These are phyloP conservation scores for Postia placenta DNA, from an alignment of 768 basidiomycete genomes.

Conservation along the genomic window DNA sequence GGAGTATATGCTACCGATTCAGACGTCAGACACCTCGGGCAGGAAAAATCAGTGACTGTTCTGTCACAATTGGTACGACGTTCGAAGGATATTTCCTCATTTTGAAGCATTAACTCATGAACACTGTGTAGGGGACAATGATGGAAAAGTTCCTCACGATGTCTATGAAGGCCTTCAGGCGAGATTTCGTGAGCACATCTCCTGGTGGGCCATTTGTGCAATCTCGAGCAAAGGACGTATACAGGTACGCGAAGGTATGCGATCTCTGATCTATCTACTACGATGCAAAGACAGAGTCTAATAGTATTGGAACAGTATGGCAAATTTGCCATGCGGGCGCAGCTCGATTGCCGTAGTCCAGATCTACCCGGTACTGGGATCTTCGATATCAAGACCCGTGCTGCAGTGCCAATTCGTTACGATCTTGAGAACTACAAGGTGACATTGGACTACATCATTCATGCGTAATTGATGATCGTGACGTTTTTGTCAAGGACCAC, in stretches of 20 bases:
- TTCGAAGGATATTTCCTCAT: not conserved
- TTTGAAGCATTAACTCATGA: not conserved
- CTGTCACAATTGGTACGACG: slow-evolving; percentile 64
- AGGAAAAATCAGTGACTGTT: slow-evolving; percentile 23
- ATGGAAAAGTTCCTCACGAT: slow-evolving; percentile 85
- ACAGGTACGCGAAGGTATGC: slow-evolving; percentile 76
- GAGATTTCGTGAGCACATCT: slow-evolving; percentile 5
- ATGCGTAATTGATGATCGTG: not conserved
- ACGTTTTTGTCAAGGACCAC: slow-evolving; percentile 50
- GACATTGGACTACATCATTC: not conserved
- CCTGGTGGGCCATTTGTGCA: slow-evolving; percentile 23
- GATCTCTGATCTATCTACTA: no score
- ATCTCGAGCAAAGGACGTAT: slow-evolving; percentile 60
- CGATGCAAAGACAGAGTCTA: no score
- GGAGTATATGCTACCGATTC: slow-evolving; percentile 68
- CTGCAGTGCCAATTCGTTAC: slow-evolving; percentile 74
- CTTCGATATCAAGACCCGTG: slow-evolving; percentile 96
- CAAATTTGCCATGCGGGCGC: slow-evolving; percentile 86
- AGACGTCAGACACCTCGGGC: slow-evolving; percentile 16
- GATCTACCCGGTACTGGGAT: slow-evolving; percentile 85
- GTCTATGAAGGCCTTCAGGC: slow-evolving; percentile 48
- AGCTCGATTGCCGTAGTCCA: slow-evolving; percentile 81
- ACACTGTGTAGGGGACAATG: slow-evolving; percentile 63
- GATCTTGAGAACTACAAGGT: slow-evolving; percentile 83
- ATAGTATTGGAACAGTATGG: slow-evolving; percentile 36